A percentile compares a stretch with the other conserved stretches of the same genome.
These are phyloP conservation scores for Golubevia pallescens DNA, from an alignment of 1,284 basidiomycete genomes.

Conservation along the genomic window DNA sequence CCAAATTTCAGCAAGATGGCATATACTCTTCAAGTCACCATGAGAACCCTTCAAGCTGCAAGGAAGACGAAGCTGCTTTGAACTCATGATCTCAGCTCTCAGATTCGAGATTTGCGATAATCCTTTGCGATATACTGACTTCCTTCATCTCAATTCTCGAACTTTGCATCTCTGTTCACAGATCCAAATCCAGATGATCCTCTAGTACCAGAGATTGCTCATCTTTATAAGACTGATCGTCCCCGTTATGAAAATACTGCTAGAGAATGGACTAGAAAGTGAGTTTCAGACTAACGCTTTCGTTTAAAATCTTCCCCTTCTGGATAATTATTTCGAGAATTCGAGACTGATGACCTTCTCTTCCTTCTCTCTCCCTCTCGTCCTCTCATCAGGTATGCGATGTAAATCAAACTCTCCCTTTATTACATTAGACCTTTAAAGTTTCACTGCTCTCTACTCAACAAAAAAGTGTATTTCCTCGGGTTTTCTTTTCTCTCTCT, in stretches of 20 bases:
- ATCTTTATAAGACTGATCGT: conserved; percentile 63
- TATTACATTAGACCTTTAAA: too few species aligned
- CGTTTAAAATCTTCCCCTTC: neutral
- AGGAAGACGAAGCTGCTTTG: neutral
- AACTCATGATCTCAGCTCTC: neutral
- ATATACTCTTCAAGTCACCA: too few species aligned
- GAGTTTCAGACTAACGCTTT: conserved; percentile 16
- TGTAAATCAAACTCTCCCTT: too few species aligned
- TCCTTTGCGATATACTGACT: neutral
- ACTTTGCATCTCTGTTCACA: neutral
- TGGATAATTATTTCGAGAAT: neutral
- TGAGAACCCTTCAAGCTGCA: neutral
- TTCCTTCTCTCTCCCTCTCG: conserved; percentile 4
- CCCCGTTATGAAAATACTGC: conserved; percentile 63
- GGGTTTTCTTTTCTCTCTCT: too few species aligned
- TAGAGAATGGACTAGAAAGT: conserved; percentile 64
- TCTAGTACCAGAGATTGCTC: conserved; percentile 62
- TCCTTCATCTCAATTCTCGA: neutral
- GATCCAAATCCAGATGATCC: conserved; percentile 65
- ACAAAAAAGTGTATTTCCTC: too few species aligned
- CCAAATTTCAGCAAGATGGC: too few species aligned
- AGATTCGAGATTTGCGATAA: neutral
- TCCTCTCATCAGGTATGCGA: too few species aligned
- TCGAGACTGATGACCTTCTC: neutral
- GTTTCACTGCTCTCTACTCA: too few species aligned